These are phyloP conservation scores for Cladobotryum protrusum DNA, from an alignment of 2,329 filamentous ascomycete genomes.

Conservation along the genomic window DNA sequence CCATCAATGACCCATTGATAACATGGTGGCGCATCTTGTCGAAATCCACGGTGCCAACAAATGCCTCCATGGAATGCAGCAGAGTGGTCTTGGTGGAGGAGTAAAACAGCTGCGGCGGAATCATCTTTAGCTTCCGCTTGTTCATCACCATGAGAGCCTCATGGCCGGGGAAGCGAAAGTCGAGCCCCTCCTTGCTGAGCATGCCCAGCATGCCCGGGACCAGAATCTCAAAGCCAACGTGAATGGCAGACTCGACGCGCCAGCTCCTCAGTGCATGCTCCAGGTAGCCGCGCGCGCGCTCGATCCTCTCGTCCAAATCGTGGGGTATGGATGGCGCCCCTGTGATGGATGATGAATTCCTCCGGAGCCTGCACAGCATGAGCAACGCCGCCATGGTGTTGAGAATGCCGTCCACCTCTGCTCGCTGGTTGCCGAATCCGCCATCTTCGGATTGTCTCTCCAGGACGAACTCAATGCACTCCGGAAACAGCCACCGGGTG, in stretches of 20 bases:
- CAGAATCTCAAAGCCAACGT: conserved; percentile 16
- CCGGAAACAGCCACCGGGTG: conserved; percentile 13
- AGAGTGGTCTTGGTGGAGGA: not conserved
- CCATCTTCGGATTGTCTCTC: conserved; percentile 7
- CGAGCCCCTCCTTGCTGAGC: conserved; percentile 5
- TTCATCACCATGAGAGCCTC: not conserved
- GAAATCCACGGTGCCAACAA: conserved; percentile 15
- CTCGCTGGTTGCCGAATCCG: conserved; percentile 3
- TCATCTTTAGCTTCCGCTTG: conserved; percentile 1
- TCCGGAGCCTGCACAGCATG: conserved; percentile 8
- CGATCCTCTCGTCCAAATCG: not conserved
- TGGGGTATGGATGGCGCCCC: not conserved
- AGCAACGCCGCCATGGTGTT: conserved; percentile 14
- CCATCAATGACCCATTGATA: conserved; percentile 15
- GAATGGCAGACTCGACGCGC: conserved; percentile 8
- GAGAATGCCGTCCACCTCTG: conserved; percentile 14
- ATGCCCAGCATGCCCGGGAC: conserved; percentile 11
- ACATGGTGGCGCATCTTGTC: conserved; percentile 11
- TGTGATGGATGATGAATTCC: conserved; percentile 1
- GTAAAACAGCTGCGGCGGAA: conserved; percentile 1
- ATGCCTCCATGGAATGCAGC: conserved; percentile 16
- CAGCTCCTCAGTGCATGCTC: conserved; percentile 3
- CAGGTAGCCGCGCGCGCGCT: conserved; percentile 4
- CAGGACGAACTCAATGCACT: conserved; percentile 13
- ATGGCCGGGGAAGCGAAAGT: conserved; percentile 6